Evolutionary conservation across 2,329 filamentous ascomycete genomes (phyloP).

Genomic region (Boeremia lycopersici): DNA sequence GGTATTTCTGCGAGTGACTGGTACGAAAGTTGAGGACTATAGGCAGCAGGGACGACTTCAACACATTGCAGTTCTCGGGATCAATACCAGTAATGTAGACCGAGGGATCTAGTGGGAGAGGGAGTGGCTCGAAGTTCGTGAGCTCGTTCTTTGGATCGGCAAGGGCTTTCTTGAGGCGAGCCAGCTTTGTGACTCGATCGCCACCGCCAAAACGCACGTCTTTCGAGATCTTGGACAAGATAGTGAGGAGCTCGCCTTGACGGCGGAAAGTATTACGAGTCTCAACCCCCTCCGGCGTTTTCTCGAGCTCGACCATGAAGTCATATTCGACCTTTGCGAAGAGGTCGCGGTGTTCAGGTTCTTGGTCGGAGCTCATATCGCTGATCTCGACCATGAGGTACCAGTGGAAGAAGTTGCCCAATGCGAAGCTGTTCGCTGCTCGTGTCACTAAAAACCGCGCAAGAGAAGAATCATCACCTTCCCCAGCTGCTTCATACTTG

Average conservation of each 20-base stretch:
- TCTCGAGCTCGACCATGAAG: conserved; percentile 88
- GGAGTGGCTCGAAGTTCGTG: conserved; percentile 79
- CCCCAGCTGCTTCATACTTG: conserved; percentile 66
- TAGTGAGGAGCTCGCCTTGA: conserved; percentile 86
- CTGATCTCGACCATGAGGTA: conserved; percentile 98
- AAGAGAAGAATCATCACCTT: conserved; percentile 81
- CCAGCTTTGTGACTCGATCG: conserved; percentile 78
- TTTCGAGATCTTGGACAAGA: conserved; percentile 85
- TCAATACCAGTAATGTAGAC: conserved; percentile 79
- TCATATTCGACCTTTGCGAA: conserved; percentile 95
- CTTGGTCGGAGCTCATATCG: conserved; percentile 76
- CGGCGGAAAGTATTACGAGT: conserved; percentile 77
- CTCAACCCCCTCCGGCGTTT: conserved; percentile 71
- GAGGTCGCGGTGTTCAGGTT: conserved; percentile 76
- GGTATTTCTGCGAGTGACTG: conserved; percentile 75
- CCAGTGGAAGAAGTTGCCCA: conserved; percentile 97
- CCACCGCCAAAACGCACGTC: conserved; percentile 84
- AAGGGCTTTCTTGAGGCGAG: conserved; percentile 82
- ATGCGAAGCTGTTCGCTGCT: conserved; percentile 83
- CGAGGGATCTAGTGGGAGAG: conserved; percentile 85
- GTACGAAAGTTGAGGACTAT: conserved; percentile 92
- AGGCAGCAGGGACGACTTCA: conserved; percentile 93
- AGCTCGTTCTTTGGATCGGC: conserved; percentile 91
- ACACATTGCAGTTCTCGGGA: conserved; percentile 85
- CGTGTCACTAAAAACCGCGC: conserved; percentile 87